Evolutionary conservation across 2,329 filamentous ascomycete species (phyloP).

Genomic region (Hawksworthiomyces lignivorus): DNA sequence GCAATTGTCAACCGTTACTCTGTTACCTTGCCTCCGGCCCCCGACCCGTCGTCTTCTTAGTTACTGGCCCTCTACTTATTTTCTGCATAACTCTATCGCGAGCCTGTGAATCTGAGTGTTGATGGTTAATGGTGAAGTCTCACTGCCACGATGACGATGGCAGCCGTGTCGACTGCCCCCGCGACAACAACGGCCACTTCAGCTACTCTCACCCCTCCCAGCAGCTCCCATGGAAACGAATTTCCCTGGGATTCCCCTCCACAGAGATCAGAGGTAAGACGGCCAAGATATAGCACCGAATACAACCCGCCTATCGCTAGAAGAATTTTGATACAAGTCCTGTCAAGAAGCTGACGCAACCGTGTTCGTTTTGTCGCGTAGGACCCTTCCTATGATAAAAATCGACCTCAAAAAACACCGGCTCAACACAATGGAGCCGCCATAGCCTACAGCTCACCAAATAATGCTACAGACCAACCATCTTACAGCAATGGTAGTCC

Average conservation of each 20-base stretch:
- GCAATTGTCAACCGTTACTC: no score
- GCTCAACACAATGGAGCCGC: background rate
- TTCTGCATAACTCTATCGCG: no score
- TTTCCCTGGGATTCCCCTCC: conserved; percentile 21
- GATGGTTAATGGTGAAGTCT: conserved; percentile 2
- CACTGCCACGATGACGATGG: conserved; percentile 32
- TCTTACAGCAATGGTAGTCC: background rate
- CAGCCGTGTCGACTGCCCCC: conserved; percentile 44
- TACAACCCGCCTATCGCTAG: no score
- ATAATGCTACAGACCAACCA: background rate
- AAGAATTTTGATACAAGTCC: no score
- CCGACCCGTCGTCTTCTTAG: no score
- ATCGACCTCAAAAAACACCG: background rate
- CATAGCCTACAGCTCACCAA: background rate
- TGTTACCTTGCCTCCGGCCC: no score
- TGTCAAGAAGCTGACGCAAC: no score
- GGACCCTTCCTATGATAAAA: conserved; percentile 13
- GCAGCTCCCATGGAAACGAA: conserved; percentile 40
- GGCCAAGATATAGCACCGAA: no score
- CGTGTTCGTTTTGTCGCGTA: conserved; percentile 1
- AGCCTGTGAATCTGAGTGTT: no score
- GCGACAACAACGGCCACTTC: conserved; percentile 31
- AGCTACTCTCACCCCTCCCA: conserved; percentile 36
- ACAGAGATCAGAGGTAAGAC: conserved; percentile 15
- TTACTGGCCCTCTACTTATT: no score